phyloP scores from a whole-genome alignment of 2,329 filamentous ascomycete genomes.

The Beauveria medogensis region DNA sequence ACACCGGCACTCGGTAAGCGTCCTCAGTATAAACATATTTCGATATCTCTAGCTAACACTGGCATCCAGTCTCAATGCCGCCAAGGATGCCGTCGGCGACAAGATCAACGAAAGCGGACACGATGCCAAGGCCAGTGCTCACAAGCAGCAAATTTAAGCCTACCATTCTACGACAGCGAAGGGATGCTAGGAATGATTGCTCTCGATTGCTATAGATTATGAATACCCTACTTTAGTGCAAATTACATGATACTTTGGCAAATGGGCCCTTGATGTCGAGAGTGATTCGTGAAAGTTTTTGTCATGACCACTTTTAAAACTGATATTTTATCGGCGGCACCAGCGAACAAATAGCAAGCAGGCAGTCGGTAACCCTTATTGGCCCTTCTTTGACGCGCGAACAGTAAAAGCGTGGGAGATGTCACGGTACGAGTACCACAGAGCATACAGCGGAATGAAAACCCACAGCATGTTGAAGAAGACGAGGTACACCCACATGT shows the following conservation, averaged over 20 bases:
- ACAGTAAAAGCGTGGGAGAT: constrained; percentile 44
- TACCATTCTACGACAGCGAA: background rate
- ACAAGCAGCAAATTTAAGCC: constrained; percentile 34
- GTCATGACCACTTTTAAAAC: too few species aligned
- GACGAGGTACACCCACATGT: constrained; percentile 57
- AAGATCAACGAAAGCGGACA: constrained; percentile 36
- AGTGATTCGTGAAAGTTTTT: too few species aligned
- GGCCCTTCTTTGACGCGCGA: constrained; percentile 23
- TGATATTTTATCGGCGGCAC: too few species aligned
- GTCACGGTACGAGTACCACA: constrained; percentile 46
- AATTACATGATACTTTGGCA: background rate
- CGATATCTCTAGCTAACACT: background rate
- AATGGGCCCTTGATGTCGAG: too few species aligned
- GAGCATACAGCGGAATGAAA: constrained; percentile 50
- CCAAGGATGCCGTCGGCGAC: constrained; percentile 40
- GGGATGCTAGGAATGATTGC: background rate
- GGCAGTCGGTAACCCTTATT: constrained; percentile 14
- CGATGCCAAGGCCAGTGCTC: constrained; percentile 30
- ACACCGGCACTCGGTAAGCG: constrained; percentile 43
- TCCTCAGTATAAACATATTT: background rate
- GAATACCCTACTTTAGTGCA: constrained; percentile 8
- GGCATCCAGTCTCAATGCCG: constrained; percentile 33
- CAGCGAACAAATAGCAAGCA: background rate
- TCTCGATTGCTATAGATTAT: background rate
- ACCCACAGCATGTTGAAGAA: constrained; percentile 67